Base-by-base conservation (phyloP, 2,329 filamentous ascomycete genomes). In the Botryosphaeria dothidea region DNA sequence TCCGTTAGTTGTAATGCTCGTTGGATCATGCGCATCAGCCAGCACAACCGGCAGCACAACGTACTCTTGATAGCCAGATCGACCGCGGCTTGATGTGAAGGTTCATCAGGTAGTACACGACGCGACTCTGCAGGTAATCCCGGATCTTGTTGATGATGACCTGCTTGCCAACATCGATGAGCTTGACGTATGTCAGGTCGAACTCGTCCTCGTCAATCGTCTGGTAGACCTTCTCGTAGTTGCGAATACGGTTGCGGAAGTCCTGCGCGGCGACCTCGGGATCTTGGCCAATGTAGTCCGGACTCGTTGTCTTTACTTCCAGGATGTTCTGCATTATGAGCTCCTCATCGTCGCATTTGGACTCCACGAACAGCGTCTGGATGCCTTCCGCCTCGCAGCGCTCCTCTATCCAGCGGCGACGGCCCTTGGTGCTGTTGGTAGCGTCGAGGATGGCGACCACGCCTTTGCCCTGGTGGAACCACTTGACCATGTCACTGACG, bases 61-160 rank as follows among this genome's bases (percentile, higher is more conserved):
- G 79, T 83, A 94, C 92, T 68, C 95, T 85, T 70, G 95, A 98
- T 60, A 99, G 82, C 95, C 95, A 99, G 69, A 99, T 96, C 3
- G 93, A 96, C 65, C 95, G 88, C 19, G 94, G 94, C 69, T 94
- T 94, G 77, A 99, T 99, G 80, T 99, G 95, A 43, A 99, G 84
- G 76, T 98, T 99, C 89, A 98, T 97, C 66, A 98, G 87, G 77
- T 97, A 99, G 80, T 99, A 99, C 51, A 99, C 94, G 49, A 99
- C 90, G 65, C 95, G 90, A 77, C 92, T 97, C 77, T 97, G 95
- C 29, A 99, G 84, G 75, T 99, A 99, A 79, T 99, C 95, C 75
- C 93, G 90, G 73, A 99, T 97, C 75, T 91, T 90, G 81, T 98
- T 99, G 85, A 99, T 98, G 74, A 98, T 95, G 75, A 98, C 93